These are phyloP conservation scores for Clonostachys byssicola DNA, from an alignment of 2,329 filamentous ascomycete genomes.

Conservation along the genomic window DNA sequence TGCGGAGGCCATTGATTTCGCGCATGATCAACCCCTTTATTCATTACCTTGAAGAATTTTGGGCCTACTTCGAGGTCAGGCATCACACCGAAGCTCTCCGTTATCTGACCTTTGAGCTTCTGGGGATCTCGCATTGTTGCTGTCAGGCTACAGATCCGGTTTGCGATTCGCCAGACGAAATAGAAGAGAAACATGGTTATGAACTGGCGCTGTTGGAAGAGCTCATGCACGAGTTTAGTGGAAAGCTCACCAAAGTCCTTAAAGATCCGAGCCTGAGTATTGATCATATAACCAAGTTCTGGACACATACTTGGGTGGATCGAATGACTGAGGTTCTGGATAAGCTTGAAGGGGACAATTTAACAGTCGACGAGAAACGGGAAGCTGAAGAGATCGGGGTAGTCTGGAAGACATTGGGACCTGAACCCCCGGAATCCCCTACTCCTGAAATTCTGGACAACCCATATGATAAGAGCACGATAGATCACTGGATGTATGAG, in stretches of 20 bases:
- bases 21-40: neutral
- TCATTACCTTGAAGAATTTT: neutral
- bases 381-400: neutral
- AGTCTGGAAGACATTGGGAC: neutral
- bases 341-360: neutral
- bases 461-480: neutral
- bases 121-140: neutral
- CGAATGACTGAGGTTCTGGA: neutral
- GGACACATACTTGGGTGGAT: neutral
- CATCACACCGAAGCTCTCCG: neutral
- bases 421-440: too few species aligned
- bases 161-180: neutral
- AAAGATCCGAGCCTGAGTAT: neutral
- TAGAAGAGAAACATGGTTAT: neutral
- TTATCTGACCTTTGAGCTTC: neutral
- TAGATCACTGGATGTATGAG: neutral
- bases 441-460: neutral
- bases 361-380: neutral
- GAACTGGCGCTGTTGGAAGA: neutral
- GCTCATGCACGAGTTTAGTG: neutral
- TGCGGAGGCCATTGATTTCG: neutral
- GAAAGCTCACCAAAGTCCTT: neutral
- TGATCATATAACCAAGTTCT: neutral
- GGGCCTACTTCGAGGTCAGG: neutral
- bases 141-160: neutral